These are phyloP conservation scores for Candida alai DNA, from an alignment of 805 yeast genomes.

Conservation along the genomic window DNA sequence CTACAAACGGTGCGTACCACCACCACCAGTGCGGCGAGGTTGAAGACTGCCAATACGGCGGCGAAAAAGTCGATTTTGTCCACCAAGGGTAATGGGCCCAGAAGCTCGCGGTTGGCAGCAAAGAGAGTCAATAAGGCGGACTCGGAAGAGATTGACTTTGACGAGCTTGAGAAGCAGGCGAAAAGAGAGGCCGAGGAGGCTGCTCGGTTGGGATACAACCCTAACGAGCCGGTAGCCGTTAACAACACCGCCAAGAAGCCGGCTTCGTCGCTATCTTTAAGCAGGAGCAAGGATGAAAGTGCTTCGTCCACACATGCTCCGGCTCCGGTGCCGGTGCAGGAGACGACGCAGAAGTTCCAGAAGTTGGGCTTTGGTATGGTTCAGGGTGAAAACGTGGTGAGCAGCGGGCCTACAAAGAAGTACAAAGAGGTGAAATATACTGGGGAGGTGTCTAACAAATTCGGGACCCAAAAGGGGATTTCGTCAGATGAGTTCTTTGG, in stretches of 20 bases:
- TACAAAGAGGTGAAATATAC: conserved; percentile 61
- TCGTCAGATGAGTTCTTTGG: conserved; percentile 96
- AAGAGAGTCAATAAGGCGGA: conserved; percentile 48
- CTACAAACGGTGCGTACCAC: conserved; percentile 20
- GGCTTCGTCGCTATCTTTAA: conserved; percentile 10
- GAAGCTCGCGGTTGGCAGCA: conserved; percentile 53
- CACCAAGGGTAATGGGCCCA: conserved; percentile 50
- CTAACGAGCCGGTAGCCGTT: conserved; percentile 17
- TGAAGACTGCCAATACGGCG: conserved; percentile 15
- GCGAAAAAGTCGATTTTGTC: conserved; percentile 39
- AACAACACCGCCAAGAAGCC: conserved; percentile 12
- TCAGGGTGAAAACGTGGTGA: conserved; percentile 50
- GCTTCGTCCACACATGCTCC: neutral
- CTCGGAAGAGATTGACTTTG: conserved; percentile 50
- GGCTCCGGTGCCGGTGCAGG: conserved; percentile 32
- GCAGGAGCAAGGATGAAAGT: conserved; percentile 1
- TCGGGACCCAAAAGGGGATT: conserved; percentile 87
- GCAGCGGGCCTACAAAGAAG: conserved; percentile 22
- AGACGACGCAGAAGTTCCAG: conserved; percentile 67
- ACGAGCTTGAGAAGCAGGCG: conserved; percentile 71
- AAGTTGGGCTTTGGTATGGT: conserved; percentile 90
- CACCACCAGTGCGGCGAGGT: conserved; percentile 15
- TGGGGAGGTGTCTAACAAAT: conserved; percentile 72
- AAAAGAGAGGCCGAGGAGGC: conserved; percentile 75
- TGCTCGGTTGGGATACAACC: conserved; percentile 49